Evolutionary conservation across 2,329 filamentous ascomycete genomes (phyloP).

Genomic region (Aspergillus terreus): DNA sequence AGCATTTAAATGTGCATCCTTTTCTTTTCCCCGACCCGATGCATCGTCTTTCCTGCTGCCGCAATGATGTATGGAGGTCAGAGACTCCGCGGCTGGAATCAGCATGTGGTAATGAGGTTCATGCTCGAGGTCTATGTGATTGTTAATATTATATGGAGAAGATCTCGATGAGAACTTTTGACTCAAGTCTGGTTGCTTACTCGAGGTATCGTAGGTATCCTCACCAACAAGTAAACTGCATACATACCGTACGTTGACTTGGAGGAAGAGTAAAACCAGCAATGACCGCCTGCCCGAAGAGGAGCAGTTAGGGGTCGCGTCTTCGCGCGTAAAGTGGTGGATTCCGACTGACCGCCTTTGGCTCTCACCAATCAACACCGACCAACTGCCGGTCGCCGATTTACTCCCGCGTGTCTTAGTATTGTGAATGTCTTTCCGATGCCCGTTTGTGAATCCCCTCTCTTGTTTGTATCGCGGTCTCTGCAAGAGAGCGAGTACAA

Average conservation of each 20-base stretch:
- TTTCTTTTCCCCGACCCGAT: constrained; percentile 7
- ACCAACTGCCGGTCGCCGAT: constrained; percentile 7
- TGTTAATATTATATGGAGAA: constrained; percentile 24
- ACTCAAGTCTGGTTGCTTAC: constrained; percentile 1
- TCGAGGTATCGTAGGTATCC: not conserved
- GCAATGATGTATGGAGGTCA: constrained; percentile 7
- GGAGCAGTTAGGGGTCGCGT: constrained; percentile 9
- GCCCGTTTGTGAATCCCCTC: not conserved
- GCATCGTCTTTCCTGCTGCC: constrained; percentile 9
- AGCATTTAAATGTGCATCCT: constrained; percentile 19
- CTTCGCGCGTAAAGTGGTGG: constrained; percentile 22
- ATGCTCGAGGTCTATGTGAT: constrained; percentile 13
- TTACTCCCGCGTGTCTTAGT: constrained; percentile 6
- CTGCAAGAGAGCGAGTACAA: not conserved
- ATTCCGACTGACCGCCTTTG: constrained; percentile 19
- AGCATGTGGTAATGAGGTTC: constrained; percentile 12
- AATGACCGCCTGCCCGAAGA: not conserved
- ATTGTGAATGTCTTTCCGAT: constrained; percentile 2
- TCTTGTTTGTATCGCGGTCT: not conserved
- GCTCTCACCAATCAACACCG: constrained; percentile 8
- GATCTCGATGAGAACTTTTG: constrained; percentile 16
- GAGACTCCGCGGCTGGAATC: constrained; percentile 4
- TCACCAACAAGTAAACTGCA: too few species aligned
- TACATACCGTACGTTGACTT: too few species aligned
- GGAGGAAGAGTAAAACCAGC: not conserved